Evolutionary conservation across 495 filamentous ascomycete genomes (phyloP).

Genomic region (Stereocaulon alpinum): DNA sequence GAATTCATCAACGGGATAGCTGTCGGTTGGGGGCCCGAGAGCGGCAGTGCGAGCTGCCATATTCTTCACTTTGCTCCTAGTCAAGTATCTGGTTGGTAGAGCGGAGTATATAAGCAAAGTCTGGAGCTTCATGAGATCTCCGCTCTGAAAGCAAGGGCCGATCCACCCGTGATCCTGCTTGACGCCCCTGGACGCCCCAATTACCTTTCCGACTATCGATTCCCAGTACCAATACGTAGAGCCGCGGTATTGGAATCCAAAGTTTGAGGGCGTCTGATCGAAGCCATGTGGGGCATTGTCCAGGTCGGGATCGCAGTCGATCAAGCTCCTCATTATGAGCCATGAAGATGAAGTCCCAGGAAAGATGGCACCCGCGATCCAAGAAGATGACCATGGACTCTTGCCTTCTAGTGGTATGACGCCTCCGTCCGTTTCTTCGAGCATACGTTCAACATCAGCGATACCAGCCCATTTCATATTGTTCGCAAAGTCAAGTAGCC

Average conservation of each 20-base stretch:
- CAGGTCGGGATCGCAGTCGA: conserved; percentile 57
- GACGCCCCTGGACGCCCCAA: conserved; percentile 28
- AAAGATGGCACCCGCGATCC: conserved; percentile 58
- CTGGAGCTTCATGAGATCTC: conserved; percentile 50
- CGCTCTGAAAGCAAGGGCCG: conserved; percentile 52
- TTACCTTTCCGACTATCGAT: conserved; percentile 60
- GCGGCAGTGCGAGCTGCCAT: conserved; percentile 56
- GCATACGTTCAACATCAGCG: conserved; percentile 44
- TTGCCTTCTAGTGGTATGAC: conserved; percentile 44
- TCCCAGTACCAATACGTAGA: conserved; percentile 61
- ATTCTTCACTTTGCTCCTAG: conserved; percentile 38
- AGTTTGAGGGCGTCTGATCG: conserved; percentile 48
- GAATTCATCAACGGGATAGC: conserved; percentile 54
- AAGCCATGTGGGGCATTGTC: conserved; percentile 49
- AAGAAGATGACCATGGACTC: conserved; percentile 58
- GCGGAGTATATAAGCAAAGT: conserved; percentile 51
- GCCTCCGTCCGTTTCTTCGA: conserved; percentile 46
- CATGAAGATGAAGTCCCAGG: conserved; percentile 60
- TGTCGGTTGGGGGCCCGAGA: conserved; percentile 45
- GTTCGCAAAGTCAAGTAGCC: conserved; percentile 53
- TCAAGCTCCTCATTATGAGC: conserved; percentile 61
- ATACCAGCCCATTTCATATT: conserved; percentile 68
- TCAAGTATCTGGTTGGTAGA: conserved; percentile 23
- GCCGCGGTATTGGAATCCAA: conserved; percentile 61
- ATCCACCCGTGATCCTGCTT: conserved; percentile 45